These are phyloP conservation scores for Artemisia annua DNA, from an alignment of 129 eudicot species.

Conservation along the genomic window DNA sequence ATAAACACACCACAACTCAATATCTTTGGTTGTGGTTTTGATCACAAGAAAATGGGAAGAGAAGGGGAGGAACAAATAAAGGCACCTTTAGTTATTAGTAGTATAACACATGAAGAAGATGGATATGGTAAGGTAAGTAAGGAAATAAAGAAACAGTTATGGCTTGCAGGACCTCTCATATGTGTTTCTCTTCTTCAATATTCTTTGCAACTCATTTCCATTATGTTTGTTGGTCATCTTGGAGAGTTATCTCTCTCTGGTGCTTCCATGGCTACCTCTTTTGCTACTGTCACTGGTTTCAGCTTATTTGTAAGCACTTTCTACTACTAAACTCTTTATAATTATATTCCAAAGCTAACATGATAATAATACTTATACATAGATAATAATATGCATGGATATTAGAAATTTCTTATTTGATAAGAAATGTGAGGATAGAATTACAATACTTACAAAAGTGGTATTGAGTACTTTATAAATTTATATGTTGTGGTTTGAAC, in stretches of 20 bases:
- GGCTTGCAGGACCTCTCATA: slow-evolving; percentile 78
- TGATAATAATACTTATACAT: too few relatives aligned
- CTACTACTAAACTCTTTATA: not conserved
- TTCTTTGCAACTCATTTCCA: slow-evolving; percentile 59
- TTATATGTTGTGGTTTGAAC: not conserved
- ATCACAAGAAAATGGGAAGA: slow-evolving; percentile 21
- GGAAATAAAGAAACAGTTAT: slow-evolving; percentile 63
- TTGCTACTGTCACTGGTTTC: slow-evolving; percentile 77
- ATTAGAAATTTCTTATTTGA: too few relatives aligned
- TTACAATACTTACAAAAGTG: too few relatives aligned
- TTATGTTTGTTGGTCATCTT: slow-evolving; percentile 87
- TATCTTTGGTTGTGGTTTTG: not conserved
- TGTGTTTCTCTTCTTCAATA: slow-evolving; percentile 65
- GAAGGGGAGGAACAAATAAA: slow-evolving; percentile 14
- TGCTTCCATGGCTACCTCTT: slow-evolving; percentile 87
- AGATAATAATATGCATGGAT: too few relatives aligned
- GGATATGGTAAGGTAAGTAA: slow-evolving; percentile 17
- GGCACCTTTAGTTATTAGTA: slow-evolving; percentile 6
- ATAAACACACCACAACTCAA: not conserved
- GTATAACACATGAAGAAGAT: slow-evolving; percentile 4
- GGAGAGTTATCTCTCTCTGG: slow-evolving; percentile 80
- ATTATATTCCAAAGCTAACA: not conserved
- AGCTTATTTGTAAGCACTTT: slow-evolving; percentile 53
- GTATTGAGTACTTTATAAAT: too few relatives aligned
- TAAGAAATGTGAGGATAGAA: too few relatives aligned